A percentile compares a stretch with the other conserved stretches of the same genome.
Conservation (phyloP, 257 asterid species). For the Solanum bulbocastanum region DNA sequence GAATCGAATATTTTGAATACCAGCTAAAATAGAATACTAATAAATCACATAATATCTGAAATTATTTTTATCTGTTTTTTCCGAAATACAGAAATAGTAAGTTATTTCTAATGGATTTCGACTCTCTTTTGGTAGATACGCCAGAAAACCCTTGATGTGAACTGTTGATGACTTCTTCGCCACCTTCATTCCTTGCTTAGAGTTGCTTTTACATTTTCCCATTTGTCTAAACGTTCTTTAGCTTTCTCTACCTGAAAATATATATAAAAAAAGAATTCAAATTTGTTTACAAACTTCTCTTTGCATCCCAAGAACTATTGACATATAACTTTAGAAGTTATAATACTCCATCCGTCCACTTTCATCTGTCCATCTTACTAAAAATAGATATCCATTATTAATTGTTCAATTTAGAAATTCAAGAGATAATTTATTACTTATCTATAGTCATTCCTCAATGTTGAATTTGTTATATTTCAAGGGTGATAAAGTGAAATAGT, state of each 20-base stretch:
- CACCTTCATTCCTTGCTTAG: slow-evolving; percentile 6
- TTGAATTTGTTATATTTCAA: too few relatives aligned
- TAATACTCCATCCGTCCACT: neutral
- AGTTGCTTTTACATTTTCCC: slow-evolving; percentile 48
- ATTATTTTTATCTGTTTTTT: neutral
- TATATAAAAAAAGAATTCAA: neutral
- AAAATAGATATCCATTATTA: too few relatives aligned
- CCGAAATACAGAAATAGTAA: neutral
- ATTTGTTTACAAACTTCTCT: neutral
- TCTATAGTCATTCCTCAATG: neutral
- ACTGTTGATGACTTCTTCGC: neutral
- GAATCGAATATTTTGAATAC: neutral
- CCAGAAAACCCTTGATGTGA: neutral
- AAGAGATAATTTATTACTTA: neutral
- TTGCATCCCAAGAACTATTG: neutral
- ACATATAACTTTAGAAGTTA: neutral
- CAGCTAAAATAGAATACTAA: neutral
- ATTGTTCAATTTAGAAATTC: neutral
- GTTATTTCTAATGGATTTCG: neutral
- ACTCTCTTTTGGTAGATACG: neutral
- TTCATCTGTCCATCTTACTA: neutral
- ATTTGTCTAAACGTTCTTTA: slow-evolving; percentile 39
- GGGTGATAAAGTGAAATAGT: too few relatives aligned
- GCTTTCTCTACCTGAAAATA: slow-evolving; percentile 63
- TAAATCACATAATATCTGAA: neutral